Evolutionary conservation across 805 yeast species (phyloP), one percentile per base, ranked within the genome.

Genomic region (Metschnikowia sp.): DNA sequence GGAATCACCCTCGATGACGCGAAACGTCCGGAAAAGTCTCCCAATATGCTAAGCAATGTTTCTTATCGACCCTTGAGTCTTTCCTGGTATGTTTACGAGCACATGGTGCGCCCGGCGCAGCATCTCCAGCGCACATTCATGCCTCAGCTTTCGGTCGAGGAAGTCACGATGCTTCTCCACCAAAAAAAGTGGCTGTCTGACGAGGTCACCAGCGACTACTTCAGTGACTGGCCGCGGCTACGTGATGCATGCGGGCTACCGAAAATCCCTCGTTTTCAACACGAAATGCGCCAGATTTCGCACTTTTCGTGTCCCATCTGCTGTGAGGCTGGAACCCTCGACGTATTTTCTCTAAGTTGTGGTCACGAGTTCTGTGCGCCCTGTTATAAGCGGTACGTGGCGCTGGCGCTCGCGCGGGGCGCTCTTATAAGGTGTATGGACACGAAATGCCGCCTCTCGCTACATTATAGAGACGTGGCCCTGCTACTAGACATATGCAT

Each of bases 301-400:
- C 45, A 56, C 40, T 79, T 73, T 52, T 51, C 62, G 28, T 89
- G 97, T 61, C 57, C 64, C 12, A 82, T 91, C n/a, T 91, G 97
- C 64, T 87, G 88, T 62, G 85, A 84, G 19, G 77, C 76, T 0
- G 59, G 60, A 0, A 50, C 51, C 1, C 45, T 68, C 31, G 44
- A 49, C 8, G 64, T 69, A 2, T 87, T 81, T 56, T 64, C 75
- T 3, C 63, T 88, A 13, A 74, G 74, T 12, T 94, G 98, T 64
- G 76, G 74, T 8, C 97, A 92, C 63, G 71, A 69, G 43, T 86
- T 72, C 55, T 94, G 99, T 61, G 55, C 70, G 2, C 69, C 67
- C 10, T 92, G 99, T 63, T 91, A 85, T 62, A 59, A 68, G 12
- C 73, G 72, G 32, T 91, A 88, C 61, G 67, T 86, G 15, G 58